Evolutionary conservation across 805 yeast species (phyloP).

Genomic region (Saccharomyces cerevisiae): DNA sequence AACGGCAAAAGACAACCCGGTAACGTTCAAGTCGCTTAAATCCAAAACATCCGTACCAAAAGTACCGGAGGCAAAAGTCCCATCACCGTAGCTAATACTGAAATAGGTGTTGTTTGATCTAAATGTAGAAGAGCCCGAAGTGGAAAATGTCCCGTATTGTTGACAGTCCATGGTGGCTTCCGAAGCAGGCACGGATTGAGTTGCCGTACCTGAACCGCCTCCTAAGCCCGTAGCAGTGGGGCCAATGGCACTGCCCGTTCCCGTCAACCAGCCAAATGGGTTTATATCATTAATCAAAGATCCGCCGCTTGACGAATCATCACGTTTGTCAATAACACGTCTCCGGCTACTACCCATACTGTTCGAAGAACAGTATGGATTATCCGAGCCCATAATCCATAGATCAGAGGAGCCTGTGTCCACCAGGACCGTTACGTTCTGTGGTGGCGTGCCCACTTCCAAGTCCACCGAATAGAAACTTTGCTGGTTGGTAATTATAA

Average conservation of each 20-base stretch:
- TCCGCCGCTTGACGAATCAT: background rate
- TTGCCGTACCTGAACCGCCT: conserved; percentile 1
- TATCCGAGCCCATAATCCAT: conserved; percentile 41
- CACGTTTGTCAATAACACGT: background rate
- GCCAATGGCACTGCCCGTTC: conserved; percentile 8
- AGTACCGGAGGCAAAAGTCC: conserved; percentile 36
- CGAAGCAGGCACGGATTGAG: conserved; percentile 5
- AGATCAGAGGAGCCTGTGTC: conserved; percentile 75
- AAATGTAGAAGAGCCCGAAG: conserved; percentile 17
- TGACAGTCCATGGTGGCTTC: conserved; percentile 32
- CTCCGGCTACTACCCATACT: background rate
- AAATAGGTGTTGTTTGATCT: conserved; percentile 31
- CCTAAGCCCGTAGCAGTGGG: background rate
- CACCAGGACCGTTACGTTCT: conserved; percentile 47
- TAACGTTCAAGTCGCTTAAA: conserved; percentile 43
- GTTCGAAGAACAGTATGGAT: conserved; percentile 36
- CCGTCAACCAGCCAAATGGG: conserved; percentile 7
- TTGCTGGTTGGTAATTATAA: conserved; percentile 33
- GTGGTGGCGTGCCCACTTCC: conserved; percentile 49
- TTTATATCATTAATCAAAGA: conserved; percentile 1
- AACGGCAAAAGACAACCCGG: conserved; percentile 60
- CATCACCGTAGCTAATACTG: conserved; percentile 46
- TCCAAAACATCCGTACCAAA: conserved; percentile 49
- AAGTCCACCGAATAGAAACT: conserved; percentile 41
- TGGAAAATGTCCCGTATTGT: conserved; percentile 31